Evolutionary conservation across 768 basidiomycete species (phyloP), one percentile per base, ranked within the genome.

Genomic region (Tricholoma sp.): DNA sequence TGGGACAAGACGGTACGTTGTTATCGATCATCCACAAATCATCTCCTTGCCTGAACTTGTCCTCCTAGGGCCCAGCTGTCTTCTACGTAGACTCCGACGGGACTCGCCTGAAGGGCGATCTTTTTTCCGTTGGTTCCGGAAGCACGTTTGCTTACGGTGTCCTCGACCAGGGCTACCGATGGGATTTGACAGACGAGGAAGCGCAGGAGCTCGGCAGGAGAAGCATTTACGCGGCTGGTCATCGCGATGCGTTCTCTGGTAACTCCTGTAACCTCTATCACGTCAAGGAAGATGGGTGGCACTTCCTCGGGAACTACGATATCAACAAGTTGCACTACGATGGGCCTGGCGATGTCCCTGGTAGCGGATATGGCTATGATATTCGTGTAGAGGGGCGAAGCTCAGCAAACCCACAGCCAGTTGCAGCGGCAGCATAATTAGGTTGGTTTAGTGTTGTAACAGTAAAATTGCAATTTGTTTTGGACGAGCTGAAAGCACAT

Each of bases 101-200:
- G 44, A 89, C 92, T 6, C 88, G 97, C 31, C 78, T 98, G 50
- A 96, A 95, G 69, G 97, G 97, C 51, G 86, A 99, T 70, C 72
- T 98, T n/a, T 99, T 99, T 78, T 97, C 94, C 5, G 97, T 99
- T 34, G 97, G 97, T 29, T 98, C 96, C 3, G 97, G 97, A 65
- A 93, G 91, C 69, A 98, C 97, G 6, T 97, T 94, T 64, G 97
- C 97, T n/a, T 98, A 98, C 66, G 96, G 97, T 80, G 93, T 98
- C 1, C 80, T 97, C 49, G 97, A 98, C 72, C 95, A 97, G 73
- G 94, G 89, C 11, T 94, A 95, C 69, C 83, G 76, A 57, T 98
- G 91, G 91, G 94, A 98, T 67, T 74, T 99, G 57, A 83, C 86
- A 18, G 93, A 91, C 56, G 94, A 86, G 58, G 96, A 97, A 59